Percentiles rank a stretch among this genome's conserved stretches.
phyloP scores from a whole-genome alignment of 345 rosid species.

The Clausena lansium region DNA sequence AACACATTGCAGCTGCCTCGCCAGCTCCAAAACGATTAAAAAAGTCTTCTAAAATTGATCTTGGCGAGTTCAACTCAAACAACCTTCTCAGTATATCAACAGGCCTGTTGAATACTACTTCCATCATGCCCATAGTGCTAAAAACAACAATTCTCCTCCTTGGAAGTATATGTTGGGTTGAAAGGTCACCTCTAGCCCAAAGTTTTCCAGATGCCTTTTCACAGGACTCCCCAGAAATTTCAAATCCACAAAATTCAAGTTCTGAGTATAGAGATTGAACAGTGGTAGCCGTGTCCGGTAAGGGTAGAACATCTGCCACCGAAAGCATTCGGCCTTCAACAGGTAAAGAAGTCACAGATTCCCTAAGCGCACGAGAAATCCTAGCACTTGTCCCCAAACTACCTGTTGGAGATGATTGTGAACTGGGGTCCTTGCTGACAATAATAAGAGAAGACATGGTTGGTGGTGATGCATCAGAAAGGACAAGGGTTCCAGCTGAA shows the following conservation, averaged over 20 bases:
- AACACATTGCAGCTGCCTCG: slow-evolving; percentile 99
- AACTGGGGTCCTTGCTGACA: slow-evolving; percentile 76
- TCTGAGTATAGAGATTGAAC: slow-evolving; percentile 81
- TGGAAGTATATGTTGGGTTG: slow-evolving; percentile 87
- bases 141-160: slow-evolving; percentile 81
- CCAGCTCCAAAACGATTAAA: slow-evolving; percentile 94
- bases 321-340: slow-evolving; percentile 98
- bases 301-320: slow-evolving; percentile 86
- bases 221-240: slow-evolving; percentile 62
- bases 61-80: slow-evolving; percentile 78
- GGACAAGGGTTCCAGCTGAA: slow-evolving; percentile 86
- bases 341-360: slow-evolving; percentile 81
- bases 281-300: slow-evolving; percentile 74
- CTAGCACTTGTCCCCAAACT: slow-evolving; percentile 64
- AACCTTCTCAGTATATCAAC: slow-evolving; percentile 89
- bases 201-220: slow-evolving; percentile 84
- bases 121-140: slow-evolving; percentile 98
- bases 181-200: slow-evolving; percentile 96
- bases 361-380: slow-evolving; percentile 80
- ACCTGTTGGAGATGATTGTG: slow-evolving; percentile 63
- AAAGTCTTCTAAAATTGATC: slow-evolving; percentile 84
- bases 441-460: slow-evolving; percentile 85
- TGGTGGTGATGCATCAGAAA: slow-evolving; percentile 92
- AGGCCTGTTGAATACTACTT: slow-evolving; percentile 92
- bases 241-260: slow-evolving; percentile 76